Evolutionary conservation across 805 yeast genomes (phyloP), one percentile per base, ranked within the genome.

Genomic region (Suhomyces tanzawaensis): DNA sequence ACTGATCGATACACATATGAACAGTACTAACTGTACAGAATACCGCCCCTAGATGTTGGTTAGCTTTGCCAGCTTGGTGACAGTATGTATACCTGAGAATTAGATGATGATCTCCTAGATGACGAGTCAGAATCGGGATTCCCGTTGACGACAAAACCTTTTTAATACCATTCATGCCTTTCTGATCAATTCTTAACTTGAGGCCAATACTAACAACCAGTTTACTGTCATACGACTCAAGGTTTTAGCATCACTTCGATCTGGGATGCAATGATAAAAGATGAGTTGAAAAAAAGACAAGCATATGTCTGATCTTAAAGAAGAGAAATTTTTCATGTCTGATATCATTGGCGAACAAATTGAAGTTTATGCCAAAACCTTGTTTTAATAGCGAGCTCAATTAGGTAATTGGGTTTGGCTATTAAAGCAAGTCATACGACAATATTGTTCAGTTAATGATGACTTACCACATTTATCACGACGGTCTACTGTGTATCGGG

Each of bases 81-180:
- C n/a, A 29, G 59, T 53, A 53, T 50, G 58, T 53, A 46, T 37
- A 22, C 18, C 11, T 29, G 33, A 34, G 35, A 39, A 19, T 31
- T 49, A 60, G 44, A 60, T 62, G 81, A 76, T 76, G 82, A 76
- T 64, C 51, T 27, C 45, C 68, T 82, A 85, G 96, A 90, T 89
- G 97, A 89, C 96, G 96, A 89, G 96, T 89, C 97, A 79, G 95
- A 89, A 74, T 60, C 86, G 88, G 87, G 93, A 65, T 84, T 74
- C 86, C 87, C 86, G 84, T 76, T 88, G 96, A 87, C 80, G 96
- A 88, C 77, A 85, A 74, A 71, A 57, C 66, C 69, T 71, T 73
- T 73, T 65, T 69, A 60, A 52, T 74, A 84, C 96, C 96, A 89
- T 89, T 90, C 96, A 89, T 89, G 96, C 96, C 62, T 74, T 71